phyloP scores from a whole-genome alignment of 2,329 filamentous ascomycete genomes.

The Colletotrichum sp. region DNA sequence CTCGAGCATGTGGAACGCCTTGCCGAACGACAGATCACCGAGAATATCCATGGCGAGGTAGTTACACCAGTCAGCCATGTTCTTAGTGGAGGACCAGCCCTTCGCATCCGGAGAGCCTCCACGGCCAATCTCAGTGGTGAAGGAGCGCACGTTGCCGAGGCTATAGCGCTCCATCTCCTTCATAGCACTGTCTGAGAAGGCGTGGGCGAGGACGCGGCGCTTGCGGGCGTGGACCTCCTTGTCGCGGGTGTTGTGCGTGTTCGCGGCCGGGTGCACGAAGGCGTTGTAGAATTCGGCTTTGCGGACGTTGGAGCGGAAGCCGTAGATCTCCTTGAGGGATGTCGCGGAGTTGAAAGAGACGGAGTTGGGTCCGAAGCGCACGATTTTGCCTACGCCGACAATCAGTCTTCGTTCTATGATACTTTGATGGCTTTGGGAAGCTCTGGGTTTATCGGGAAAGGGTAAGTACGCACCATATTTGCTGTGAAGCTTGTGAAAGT shows the following conservation, averaged over 20 bases:
- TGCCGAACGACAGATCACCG: constrained; percentile 65
- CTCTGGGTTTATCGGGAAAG: accelerated
- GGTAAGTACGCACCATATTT: constrained; percentile 61
- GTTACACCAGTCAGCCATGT: constrained; percentile 68
- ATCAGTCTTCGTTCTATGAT: neutral
- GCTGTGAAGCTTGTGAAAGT: constrained; percentile 73
- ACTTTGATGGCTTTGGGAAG: neutral
- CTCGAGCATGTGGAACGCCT: constrained; percentile 68
- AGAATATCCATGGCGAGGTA: constrained; percentile 69
- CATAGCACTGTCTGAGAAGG: constrained; percentile 70
- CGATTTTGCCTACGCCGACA: constrained; percentile 54
- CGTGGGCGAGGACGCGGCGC: constrained; percentile 73
- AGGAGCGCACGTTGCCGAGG: constrained; percentile 68
- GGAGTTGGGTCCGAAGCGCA: constrained; percentile 81
- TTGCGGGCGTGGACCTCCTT: constrained; percentile 73
- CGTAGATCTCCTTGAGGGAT: constrained; percentile 71
- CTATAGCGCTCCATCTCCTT: constrained; percentile 73
- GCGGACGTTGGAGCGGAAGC: constrained; percentile 65
- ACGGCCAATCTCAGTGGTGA: constrained; percentile 62
- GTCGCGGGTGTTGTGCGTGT: constrained; percentile 76
- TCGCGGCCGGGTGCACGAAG: constrained; percentile 72
- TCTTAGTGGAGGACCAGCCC: constrained; percentile 62
- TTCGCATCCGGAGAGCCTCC: constrained; percentile 46
- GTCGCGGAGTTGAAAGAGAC: constrained; percentile 77
- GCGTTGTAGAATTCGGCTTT: constrained; percentile 78